These are phyloP conservation scores for Viola odorata DNA, from an alignment of 345 rosid genomes.

Conservation along the genomic window DNA sequence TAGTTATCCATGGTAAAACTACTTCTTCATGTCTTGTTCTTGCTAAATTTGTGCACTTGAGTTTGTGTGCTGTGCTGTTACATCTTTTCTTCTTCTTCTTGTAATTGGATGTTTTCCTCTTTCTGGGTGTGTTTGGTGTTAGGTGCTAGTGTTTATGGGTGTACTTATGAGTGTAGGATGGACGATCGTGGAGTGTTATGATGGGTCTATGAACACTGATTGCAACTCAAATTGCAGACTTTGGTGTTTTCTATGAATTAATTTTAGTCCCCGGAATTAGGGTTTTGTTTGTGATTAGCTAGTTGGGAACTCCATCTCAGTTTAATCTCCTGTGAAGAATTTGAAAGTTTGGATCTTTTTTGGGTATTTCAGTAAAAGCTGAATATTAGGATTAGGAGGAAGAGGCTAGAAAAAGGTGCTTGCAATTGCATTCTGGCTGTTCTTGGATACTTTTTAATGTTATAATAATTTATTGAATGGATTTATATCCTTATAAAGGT, in stretches of 20 bases:
- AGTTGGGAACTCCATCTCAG: not conserved
- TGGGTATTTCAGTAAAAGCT: not conserved
- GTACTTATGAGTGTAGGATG: not conserved
- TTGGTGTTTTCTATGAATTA: too few relatives aligned
- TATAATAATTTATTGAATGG: not conserved
- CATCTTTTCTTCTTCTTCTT: too few relatives aligned
- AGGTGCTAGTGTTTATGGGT: not conserved
- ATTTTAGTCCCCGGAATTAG: not conserved
- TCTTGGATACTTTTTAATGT: not conserved
- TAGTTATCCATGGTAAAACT: constrained; percentile 59
- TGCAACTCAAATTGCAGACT: too few relatives aligned
- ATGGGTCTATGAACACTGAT: not conserved
- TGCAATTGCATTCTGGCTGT: too few relatives aligned
- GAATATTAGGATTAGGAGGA: not conserved
- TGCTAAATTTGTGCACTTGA: not conserved
- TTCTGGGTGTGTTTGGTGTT: constrained; percentile 4
- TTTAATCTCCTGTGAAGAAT: not conserved
- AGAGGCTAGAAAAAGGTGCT: not conserved
- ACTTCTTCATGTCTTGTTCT: not conserved
- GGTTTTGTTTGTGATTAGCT: not conserved
- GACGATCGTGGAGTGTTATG: not conserved
- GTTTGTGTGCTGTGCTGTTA: not conserved
- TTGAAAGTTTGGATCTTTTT: not conserved
- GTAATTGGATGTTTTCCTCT: not conserved
- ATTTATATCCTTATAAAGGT: not conserved